Percentiles rank a stretch among this genome's conserved stretches.
Conservation (phyloP, 1,284 basidiomycete species). For the Sutorius eximius region DNA sequence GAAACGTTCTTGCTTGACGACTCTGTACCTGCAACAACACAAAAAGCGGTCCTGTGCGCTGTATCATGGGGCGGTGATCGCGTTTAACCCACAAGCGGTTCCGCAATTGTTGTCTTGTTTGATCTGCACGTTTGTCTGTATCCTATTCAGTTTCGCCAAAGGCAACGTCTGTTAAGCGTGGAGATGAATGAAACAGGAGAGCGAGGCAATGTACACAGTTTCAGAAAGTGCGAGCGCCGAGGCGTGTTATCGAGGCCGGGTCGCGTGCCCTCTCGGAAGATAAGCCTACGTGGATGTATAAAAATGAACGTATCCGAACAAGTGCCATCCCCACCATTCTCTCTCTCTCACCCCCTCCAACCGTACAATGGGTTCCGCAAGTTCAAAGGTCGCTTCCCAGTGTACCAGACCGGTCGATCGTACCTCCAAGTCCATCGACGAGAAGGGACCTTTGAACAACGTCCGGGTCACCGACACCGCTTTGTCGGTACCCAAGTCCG, state of each 20-base stretch:
- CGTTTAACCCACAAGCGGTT: not conserved
- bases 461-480: not conserved
- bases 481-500: slow-evolving; percentile 35
- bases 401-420: slow-evolving; percentile 19
- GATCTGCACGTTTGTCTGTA: not conserved
- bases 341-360: slow-evolving; percentile 2
- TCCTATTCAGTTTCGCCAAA: not conserved
- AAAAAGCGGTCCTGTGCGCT: not conserved
- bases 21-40: not conserved
- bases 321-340: slow-evolving; percentile 12
- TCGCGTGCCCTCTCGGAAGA: slow-evolving; percentile 17
- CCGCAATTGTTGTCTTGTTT: slow-evolving; percentile 5
- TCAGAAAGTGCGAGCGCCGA: not conserved
- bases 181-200: not conserved
- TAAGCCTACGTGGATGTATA: slow-evolving; percentile 25
- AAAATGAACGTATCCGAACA: slow-evolving; percentile 21
- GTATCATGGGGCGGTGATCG: not conserved
- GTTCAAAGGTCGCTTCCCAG: slow-evolving; percentile 28
- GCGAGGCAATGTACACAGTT: not conserved
- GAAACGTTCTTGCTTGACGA: not conserved
- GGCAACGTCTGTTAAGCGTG: not conserved
- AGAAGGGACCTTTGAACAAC: slow-evolving; percentile 19
- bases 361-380: slow-evolving; percentile 25
- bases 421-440: slow-evolving; percentile 25
- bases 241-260: slow-evolving; percentile 6